Base-by-base conservation (phyloP, 2,329 filamentous ascomycete genomes). In the Aspergillus sp. region DNA sequence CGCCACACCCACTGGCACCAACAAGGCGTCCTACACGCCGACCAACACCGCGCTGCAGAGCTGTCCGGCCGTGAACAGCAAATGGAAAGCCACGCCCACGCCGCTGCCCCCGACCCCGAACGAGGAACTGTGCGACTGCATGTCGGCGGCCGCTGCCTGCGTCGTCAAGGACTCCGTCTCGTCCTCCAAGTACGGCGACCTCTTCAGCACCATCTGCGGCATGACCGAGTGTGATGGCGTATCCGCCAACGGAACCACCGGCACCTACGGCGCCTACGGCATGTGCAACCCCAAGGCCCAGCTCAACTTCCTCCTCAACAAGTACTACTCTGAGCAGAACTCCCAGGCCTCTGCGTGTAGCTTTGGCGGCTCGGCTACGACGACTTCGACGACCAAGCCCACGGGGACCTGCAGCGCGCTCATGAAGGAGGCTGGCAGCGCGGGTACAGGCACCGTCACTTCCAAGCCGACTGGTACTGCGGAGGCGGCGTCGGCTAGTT, bases 101-200 rank as follows among this genome's bases (percentile, higher is more conserved):
- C 78, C 82, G 19, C 87, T 97, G 17, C 94, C 93, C 20, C 93
- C 92, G 4, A 83, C 82, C 4, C 90, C 90, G 53, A 89, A 96
- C 75, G 65, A 81, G 47, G 65, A 82, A 43, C 84, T 95, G 40
- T 97, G 93, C 80, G 73, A 78, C 50, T 99, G 94, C 82, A 95
- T 96, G 88, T 80, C 82, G 69, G 78, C 82, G 55, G 83, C 83
- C 42, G 76, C 94, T 51, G 75, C 76, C 49, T 97, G 94, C 76
- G 80, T 82, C 16, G 82, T 89, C 53, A 76, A 80, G 24, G 70
- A 76, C 43, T 62, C 59, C 13, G 53, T 69, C 46, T 38, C 49
- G 8, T 49, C 51, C 17, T 43, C 53, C 11, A 59, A 65, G 43
- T 56, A 66, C 52, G 53, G 55, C 4, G 75, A 80, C 17, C 80